phyloP scores from a whole-genome alignment of 2,329 filamentous ascomycete genomes.

The Pseudopyrenochaeta lycopersici region DNA sequence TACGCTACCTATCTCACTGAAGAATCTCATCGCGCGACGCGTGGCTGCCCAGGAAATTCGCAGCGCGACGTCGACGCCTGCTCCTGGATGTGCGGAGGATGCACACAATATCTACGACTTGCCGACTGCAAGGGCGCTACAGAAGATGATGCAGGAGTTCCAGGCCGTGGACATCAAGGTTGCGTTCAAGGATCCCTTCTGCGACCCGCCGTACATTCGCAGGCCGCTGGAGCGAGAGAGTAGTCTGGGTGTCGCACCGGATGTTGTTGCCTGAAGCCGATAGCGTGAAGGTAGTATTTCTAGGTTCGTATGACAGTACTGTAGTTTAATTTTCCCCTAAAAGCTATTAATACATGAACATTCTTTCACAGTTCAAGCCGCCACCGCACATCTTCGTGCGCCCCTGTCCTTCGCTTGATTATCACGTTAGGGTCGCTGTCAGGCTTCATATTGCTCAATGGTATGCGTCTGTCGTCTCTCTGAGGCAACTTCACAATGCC shows the following conservation, averaged over 20 bases:
- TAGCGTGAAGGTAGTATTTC: not conserved
- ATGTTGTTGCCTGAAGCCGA: not conserved
- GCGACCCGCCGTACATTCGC: not conserved
- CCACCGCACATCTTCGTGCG: not conserved
- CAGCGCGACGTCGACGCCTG: not conserved
- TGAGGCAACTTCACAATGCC: not conserved
- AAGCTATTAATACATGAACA: too few relatives aligned
- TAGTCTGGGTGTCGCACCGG: not conserved
- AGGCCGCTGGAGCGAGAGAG: not conserved
- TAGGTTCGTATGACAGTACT: too few relatives aligned
- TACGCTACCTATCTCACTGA: constrained; percentile 4
- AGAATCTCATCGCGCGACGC: constrained; percentile 5
- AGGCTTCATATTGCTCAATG: not conserved
- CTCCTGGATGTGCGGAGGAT: not conserved
- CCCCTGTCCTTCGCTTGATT: not conserved
- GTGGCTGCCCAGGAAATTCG: not conserved
- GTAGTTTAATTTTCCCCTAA: too few relatives aligned
- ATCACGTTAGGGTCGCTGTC: not conserved
- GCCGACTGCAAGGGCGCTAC: not conserved
- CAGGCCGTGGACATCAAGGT: not conserved
- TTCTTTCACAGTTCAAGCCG: not conserved
- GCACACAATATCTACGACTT: not conserved
- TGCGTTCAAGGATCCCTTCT: not conserved
- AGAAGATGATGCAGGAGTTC: not conserved
- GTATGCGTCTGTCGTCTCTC: not conserved